Evolutionary conservation across 805 yeast species (phyloP), one percentile per base, ranked within the genome.

Genomic region (Scheffersomyces amazonensis): DNA sequence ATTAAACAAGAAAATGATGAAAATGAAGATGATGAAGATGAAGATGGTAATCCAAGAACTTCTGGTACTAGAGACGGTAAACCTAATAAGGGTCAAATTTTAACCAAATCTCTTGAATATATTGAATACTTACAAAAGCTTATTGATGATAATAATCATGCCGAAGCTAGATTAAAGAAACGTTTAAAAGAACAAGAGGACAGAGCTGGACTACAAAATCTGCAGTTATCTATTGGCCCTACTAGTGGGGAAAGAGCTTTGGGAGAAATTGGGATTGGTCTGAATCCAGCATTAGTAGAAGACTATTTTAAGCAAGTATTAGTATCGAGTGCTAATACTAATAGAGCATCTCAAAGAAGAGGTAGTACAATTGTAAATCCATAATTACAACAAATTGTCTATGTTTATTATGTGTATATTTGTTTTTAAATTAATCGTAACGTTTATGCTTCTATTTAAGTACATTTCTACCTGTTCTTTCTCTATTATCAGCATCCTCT

Each of bases 241-340:
- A 87, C 96, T 2, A 81, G 88, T 54, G 96, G 95, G 0, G 96
- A 87, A 53, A 61, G 73, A 18, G 87, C 86, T 2, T 64, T 87
- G 40, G 81, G 88, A 0, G 76, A 77, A 49, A 83, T 86, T 34
- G 96, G 96, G 1, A 93, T 86, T 6, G 95, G 95, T 2, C 90
- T 91, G 1, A 59, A 84, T 35, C 81, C 86, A 1, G 16, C 16
- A 4, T 27, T 27, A 12, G 17, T 15, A 7, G 79, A 69, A 21
- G 60, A 58, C 8, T 59, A 59, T 40, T 59, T 56, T 42, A 50
- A 49, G 36, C 38, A 44, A 23, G 60, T 60, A 1, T 46, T 60
- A 34, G 47, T 54, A 4, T 40, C 34, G 15, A 55, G 58, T 42
- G 56, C 56, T 11, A 52, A 50, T 33, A 39, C 57, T 15, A 49